phyloP scores from a whole-genome alignment of 805 yeast species.

The Candida qinlingensis region DNA sequence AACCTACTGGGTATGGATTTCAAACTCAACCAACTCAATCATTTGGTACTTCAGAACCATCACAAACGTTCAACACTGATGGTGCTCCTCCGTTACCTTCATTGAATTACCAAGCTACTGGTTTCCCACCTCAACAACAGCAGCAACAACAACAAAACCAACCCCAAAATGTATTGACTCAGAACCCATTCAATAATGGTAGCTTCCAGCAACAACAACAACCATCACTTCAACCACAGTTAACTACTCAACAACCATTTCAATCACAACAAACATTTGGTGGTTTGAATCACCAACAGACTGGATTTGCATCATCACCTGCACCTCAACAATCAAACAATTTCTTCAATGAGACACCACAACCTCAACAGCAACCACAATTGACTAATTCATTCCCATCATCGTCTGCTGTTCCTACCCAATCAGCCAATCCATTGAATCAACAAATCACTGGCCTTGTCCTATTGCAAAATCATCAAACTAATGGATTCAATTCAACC shows the following conservation, averaged over 20 bases:
- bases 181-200: neutral
- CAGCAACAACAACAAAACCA: slow-evolving; percentile 26
- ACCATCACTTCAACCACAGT: slow-evolving; percentile 6
- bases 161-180: slow-evolving; percentile 27
- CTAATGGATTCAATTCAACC: neutral
- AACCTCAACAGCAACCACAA: slow-evolving; percentile 25
- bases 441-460: slow-evolving; percentile 15
- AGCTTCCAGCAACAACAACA: neutral
- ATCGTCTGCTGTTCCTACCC: neutral
- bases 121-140: slow-evolving; percentile 26
- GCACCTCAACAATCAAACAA: slow-evolving; percentile 19
- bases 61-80: neutral
- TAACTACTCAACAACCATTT: slow-evolving; percentile 15
- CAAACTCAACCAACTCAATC: slow-evolving; percentile 9
- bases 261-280: slow-evolving; percentile 11
- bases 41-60: slow-evolving; percentile 1
- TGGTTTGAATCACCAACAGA: slow-evolving; percentile 34
- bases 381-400: slow-evolving; percentile 7
- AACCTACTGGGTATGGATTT: slow-evolving; percentile 34
- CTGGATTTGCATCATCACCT: slow-evolving; percentile 44
- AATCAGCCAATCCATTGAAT: slow-evolving; percentile 23
- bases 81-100: slow-evolving; percentile 6
- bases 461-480: neutral
- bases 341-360: too few relatives aligned
- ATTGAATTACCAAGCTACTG: slow-evolving; percentile 20